Conservation (phyloP, 805 yeast species). For the Kodamaea hsintzibuensis region DNA sequence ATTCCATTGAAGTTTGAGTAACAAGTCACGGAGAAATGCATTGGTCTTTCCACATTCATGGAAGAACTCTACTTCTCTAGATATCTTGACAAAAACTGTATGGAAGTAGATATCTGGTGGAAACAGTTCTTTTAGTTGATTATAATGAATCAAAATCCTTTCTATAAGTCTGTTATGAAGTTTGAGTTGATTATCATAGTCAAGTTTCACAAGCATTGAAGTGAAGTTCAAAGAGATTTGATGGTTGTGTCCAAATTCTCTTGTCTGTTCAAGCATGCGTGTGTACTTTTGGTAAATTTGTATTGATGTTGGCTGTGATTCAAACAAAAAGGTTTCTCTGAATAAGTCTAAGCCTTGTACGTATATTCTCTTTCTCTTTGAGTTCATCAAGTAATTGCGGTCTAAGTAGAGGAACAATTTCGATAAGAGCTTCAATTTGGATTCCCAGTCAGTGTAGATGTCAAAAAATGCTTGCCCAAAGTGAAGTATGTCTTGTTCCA, state of each 20-base stretch:
- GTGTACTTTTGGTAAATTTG: constrained; percentile 4
- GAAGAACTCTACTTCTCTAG: constrained; percentile 14
- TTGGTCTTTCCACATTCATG: constrained; percentile 11
- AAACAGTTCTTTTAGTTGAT: constrained; percentile 12
- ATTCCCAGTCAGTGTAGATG: constrained; percentile 25
- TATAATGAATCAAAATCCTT: constrained; percentile 18
- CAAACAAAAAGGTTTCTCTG: constrained; percentile 15
- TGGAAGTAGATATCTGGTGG: constrained; percentile 12
- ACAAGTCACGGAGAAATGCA: constrained; percentile 19
- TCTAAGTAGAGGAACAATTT: constrained; percentile 39
- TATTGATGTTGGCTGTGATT: not conserved
- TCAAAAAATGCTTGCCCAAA: constrained; percentile 14
- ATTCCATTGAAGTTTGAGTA: constrained; percentile 29
- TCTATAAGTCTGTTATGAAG: constrained; percentile 13
- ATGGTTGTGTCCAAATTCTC: constrained; percentile 10
- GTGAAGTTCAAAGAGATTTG: constrained; percentile 13
- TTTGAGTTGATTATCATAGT: constrained; percentile 15
- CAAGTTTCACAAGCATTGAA: constrained; percentile 22
- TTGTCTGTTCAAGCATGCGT: constrained; percentile 7
- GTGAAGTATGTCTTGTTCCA: not conserved
- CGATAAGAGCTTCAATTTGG: constrained; percentile 22
- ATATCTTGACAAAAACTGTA: constrained; percentile 10
- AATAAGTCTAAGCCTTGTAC: constrained; percentile 15
- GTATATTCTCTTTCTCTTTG: constrained; percentile 8
- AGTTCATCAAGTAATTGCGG: constrained; percentile 30